Conservation (phyloP, 805 yeast species). For the Brettanomyces bruxellensis region DNA sequence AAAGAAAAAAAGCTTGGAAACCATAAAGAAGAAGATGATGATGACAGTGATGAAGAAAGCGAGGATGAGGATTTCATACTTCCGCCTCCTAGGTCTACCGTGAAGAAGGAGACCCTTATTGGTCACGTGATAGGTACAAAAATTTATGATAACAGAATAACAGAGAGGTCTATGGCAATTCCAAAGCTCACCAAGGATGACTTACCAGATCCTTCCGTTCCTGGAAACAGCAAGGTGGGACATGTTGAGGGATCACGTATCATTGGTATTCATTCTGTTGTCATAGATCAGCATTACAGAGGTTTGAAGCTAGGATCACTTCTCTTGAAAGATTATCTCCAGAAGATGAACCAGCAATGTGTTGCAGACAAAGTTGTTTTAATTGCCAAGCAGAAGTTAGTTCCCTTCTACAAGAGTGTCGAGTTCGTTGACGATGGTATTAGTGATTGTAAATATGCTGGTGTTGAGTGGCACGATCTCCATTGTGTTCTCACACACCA, state of each 20-base stretch:
- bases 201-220: slow-evolving; percentile 9
- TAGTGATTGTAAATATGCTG: slow-evolving; percentile 51
- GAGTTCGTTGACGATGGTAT: slow-evolving; percentile 71
- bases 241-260: slow-evolving; percentile 68
- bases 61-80: slow-evolving; percentile 16
- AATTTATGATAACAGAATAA: slow-evolving; percentile 36
- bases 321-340: slow-evolving; percentile 80
- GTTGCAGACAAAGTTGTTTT: slow-evolving; percentile 72
- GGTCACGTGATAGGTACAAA: slow-evolving; percentile 82
- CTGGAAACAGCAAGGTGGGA: slow-evolving; percentile 31
- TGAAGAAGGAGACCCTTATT: slow-evolving; percentile 53
- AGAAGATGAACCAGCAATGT: slow-evolving; percentile 79
- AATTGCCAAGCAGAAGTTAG: slow-evolving; percentile 59
- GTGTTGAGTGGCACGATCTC: slow-evolving; percentile 54
- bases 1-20: slow-evolving; percentile 5
- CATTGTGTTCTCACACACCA: slow-evolving; percentile 31
- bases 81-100: slow-evolving; percentile 40
- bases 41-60: slow-evolving; percentile 8
- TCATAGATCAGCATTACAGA: slow-evolving; percentile 67
- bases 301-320: slow-evolving; percentile 78
- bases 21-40: slow-evolving; percentile 1
- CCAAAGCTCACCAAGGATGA: slow-evolving; percentile 32
- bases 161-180: slow-evolving; percentile 51
- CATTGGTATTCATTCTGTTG: slow-evolving; percentile 79
- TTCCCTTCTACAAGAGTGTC: slow-evolving; percentile 70